Evolutionary conservation across 1,139 yeast genomes (phyloP), one percentile per base, ranked within the genome.

Genomic region (Geotrichum carabidarum): DNA sequence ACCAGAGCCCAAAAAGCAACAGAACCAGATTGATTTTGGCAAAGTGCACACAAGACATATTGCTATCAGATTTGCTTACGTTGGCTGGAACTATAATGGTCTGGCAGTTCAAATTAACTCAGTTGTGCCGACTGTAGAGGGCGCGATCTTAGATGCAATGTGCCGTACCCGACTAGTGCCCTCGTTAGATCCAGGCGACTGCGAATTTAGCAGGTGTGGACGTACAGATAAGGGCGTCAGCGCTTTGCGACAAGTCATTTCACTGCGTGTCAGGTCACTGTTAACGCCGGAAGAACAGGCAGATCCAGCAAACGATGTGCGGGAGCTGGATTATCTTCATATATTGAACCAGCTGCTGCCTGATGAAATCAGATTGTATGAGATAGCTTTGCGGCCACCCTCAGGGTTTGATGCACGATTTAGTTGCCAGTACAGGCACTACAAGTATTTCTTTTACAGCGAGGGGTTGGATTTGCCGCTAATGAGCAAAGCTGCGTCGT

Each of bases 141-240:
- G 83, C 46, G 80, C 79, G 44, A 78, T 93, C 12, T 68, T 93
- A 50, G 78, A 82, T 49, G 96, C 96, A 0, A 69, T 93, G 68
- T 72, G 76, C 46, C 81, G 78, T 60, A 82, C 95, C 40, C 81
- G 78, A 62, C 71, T 94, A 59, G 81, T 94, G 41, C 79, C 83
- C 9, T 75, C 80, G 0, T 70, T 78, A 34, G 89, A 90, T 0
- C 70, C 71, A 2, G 81, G 78, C 1, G 80, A 78, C 50, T 81
- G 86, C 55, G 73, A 77, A 14, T 91, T 91, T 68, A 86, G 95
- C 61, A 74, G 99, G 59, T 94, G 99, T 71, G 99, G 99, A 0
- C 77, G 99, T 64, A 94, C 99, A 0, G 99, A 94, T 65, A 84
- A 83, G 62, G 99, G 99, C 11, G 99, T 94, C 9, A 87, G 96